Evolutionary conservation across 164 flowering plant species (phyloP).

Genomic region (Chloranthus sessilifolius): DNA sequence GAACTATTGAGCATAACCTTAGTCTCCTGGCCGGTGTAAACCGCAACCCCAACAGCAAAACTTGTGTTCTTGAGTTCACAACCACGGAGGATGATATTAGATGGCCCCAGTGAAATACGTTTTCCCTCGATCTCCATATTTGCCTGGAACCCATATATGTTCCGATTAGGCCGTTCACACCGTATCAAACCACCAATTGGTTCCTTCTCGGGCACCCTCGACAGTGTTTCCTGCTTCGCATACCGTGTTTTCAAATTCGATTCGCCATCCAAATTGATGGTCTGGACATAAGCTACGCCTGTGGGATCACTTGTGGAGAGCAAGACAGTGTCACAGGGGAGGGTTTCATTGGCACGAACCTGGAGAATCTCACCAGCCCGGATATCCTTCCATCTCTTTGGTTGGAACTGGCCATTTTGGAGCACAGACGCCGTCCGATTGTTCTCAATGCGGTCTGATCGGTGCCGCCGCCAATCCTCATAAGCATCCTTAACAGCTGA

Average conservation of each 20-base stretch:
- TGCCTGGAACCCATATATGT: constrained; percentile 91
- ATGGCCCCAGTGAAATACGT: constrained; percentile 81
- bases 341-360: constrained; percentile 58
- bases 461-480: constrained; percentile 87
- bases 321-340: constrained; percentile 91
- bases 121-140: constrained; percentile 89
- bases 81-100: constrained; percentile 88
- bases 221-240: constrained; percentile 92
- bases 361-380: constrained; percentile 78
- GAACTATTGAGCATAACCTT: constrained; percentile 97
- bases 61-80: constrained; percentile 91
- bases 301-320: constrained; percentile 88
- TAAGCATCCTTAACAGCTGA: constrained; percentile 92
- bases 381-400: constrained; percentile 78
- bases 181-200: constrained; percentile 61
- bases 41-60: constrained; percentile 87
- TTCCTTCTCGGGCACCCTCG: constrained; percentile 46
- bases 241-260: constrained; percentile 94
- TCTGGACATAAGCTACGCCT: constrained; percentile 95
- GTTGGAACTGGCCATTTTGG: constrained; percentile 42
- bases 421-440: constrained; percentile 62
- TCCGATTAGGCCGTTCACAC: constrained; percentile 91
- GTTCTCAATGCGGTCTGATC: constrained; percentile 79
- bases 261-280: constrained; percentile 93
- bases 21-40: constrained; percentile 87